Percentiles rank a stretch among this genome's conserved stretches.
Conservation (phyloP, 495 filamentous ascomycete genomes). For the Oleoguttula mirabilis region DNA sequence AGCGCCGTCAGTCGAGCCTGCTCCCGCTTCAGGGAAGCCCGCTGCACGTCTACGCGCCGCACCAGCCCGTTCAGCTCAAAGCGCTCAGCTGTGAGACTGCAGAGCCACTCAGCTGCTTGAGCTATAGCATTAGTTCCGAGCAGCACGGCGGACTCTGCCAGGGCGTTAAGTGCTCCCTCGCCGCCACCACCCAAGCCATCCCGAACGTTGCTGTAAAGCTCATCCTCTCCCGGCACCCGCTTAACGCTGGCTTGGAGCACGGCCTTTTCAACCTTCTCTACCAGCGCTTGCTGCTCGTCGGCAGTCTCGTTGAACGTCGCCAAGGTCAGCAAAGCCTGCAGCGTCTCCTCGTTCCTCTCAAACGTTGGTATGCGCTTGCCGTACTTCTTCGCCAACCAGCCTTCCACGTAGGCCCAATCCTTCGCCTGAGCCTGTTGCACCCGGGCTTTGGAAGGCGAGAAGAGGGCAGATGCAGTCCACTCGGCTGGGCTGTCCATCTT, state of each 20-base stretch:
- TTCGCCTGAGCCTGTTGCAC: conserved; percentile 54
- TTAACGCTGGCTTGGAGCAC: conserved; percentile 29
- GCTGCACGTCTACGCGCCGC: conserved; percentile 7
- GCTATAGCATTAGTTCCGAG: conserved; percentile 23
- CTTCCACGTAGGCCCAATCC: conserved; percentile 80
- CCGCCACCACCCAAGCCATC: conserved; percentile 22
- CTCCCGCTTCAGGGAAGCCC: conserved; percentile 8
- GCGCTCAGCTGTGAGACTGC: conserved; percentile 3
- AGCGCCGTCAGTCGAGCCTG: conserved; percentile 27
- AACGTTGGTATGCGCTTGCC: conserved; percentile 49
- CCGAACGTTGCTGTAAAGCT: conserved; percentile 16
- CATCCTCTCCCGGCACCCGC: conserved; percentile 11
- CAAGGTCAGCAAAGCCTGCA: conserved; percentile 63
- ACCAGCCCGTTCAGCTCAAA: conserved; percentile 10
- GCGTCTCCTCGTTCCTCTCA: conserved; percentile 75
- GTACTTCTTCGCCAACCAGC: conserved; percentile 64
- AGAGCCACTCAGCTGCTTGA: conserved; percentile 19
- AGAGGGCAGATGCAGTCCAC: conserved; percentile 48
- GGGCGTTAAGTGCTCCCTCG: conserved; percentile 19
- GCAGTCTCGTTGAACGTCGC: conserved; percentile 68
- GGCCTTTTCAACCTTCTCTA: conserved; percentile 47
- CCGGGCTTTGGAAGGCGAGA: conserved; percentile 58
- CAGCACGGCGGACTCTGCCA: conserved; percentile 26
- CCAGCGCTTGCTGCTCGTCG: conserved; percentile 56
- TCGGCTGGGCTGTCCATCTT: conserved; percentile 17